These are phyloP conservation scores for Venustampulla echinocandica DNA, from an alignment of 495 filamentous ascomycete species.

Conservation along the genomic window DNA sequence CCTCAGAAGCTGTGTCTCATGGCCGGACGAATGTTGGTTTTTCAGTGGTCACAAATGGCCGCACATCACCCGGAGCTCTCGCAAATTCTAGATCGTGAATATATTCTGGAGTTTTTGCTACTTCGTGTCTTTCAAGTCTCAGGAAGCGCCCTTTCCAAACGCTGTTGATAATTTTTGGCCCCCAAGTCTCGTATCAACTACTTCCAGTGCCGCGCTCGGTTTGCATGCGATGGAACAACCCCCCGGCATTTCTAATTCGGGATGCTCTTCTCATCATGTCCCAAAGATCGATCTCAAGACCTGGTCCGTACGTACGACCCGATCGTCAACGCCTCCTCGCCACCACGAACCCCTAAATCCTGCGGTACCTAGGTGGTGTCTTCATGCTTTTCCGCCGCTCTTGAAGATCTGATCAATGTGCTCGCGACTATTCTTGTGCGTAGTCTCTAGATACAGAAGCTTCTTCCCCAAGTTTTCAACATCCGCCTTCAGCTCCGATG, in stretches of 20 bases:
- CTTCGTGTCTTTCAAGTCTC: neutral
- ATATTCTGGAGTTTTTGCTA: neutral
- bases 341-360: no score
- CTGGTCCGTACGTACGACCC: neutral
- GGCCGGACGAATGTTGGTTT: neutral
- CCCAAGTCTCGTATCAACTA: no score
- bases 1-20: neutral
- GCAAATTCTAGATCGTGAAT: neutral
- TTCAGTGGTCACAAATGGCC: neutral
- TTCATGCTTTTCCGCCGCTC: constrained; percentile 24
- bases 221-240: neutral
- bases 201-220: neutral
- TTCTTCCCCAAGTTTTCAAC: constrained; percentile 78
- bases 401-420: constrained; percentile 81
- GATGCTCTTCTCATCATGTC: neutral
- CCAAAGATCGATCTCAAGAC: neutral
- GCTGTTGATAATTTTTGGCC: neutral
- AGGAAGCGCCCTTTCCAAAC: neutral
- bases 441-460: constrained; percentile 88
- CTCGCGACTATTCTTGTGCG: constrained; percentile 82
- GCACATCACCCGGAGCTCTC: neutral
- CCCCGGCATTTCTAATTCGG: neutral
- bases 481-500: constrained; percentile 64
- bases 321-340: no score
- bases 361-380: no score